These are phyloP conservation scores for Crithidia fasciculata DNA, from an alignment of 208 protist genomes.

Conservation along the genomic window DNA sequence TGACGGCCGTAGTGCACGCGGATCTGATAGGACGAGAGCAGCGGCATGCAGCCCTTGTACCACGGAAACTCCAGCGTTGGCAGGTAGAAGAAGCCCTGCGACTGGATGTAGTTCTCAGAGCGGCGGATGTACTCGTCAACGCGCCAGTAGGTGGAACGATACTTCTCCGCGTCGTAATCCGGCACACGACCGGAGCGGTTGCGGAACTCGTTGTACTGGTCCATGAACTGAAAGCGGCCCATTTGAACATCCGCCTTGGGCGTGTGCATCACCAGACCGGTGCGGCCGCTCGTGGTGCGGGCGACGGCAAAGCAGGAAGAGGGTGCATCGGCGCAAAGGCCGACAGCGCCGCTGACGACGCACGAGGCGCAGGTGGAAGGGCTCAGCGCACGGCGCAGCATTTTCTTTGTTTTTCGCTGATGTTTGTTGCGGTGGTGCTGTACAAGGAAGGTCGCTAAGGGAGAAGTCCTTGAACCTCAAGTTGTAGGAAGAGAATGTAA, in stretches of 20 bases:
- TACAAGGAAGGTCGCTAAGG: neutral
- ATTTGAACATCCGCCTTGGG: slow-evolving; percentile 82
- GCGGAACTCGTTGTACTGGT: slow-evolving; percentile 89
- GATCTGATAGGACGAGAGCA: slow-evolving; percentile 91
- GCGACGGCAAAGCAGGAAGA: slow-evolving; percentile 17
- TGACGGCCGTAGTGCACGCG: slow-evolving; percentile 90
- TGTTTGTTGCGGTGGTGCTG: neutral
- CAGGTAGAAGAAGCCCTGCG: slow-evolving; percentile 90
- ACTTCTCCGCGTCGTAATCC: slow-evolving; percentile 85
- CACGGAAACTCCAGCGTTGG: slow-evolving; percentile 91
- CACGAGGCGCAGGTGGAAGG: slow-evolving; percentile 6
- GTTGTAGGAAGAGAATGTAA: no score
- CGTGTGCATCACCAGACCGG: slow-evolving; percentile 65
- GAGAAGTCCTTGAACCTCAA: neutral
- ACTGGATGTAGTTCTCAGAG: slow-evolving; percentile 76
- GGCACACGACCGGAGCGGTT: slow-evolving; percentile 81
- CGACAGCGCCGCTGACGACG: slow-evolving; percentile 24
- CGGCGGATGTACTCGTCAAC: slow-evolving; percentile 90
- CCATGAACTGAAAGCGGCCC: slow-evolving; percentile 81
- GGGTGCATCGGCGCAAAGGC: neutral
- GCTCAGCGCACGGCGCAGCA: slow-evolving; percentile 41
- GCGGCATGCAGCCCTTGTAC: slow-evolving; percentile 88
- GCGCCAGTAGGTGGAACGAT: slow-evolving; percentile 88
- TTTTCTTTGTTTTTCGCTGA: slow-evolving; percentile 6
- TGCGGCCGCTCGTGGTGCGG: slow-evolving; percentile 11